Evolutionary conservation across 495 filamentous ascomycete species (phyloP).

Genomic region (Neurospora sp.): DNA sequence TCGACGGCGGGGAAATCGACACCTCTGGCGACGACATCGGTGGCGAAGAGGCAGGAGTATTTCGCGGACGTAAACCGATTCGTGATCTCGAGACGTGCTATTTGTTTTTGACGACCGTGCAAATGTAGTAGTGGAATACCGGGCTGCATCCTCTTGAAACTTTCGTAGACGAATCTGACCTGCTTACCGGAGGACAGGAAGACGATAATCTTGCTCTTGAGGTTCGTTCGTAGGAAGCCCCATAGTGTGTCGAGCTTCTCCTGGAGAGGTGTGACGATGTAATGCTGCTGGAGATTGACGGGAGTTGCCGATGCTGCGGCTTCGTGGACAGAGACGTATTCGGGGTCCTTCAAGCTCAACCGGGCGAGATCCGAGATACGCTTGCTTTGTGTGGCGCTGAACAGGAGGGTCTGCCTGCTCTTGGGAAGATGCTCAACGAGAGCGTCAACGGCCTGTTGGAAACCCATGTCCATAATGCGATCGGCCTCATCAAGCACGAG

Average conservation of each 20-base stretch:
- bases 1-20: constrained; percentile 95
- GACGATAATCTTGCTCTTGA: constrained; percentile 86
- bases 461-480: constrained; percentile 96
- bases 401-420: constrained; percentile 81
- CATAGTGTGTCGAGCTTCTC: constrained; percentile 88
- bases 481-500: constrained; percentile 95
- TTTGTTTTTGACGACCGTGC: constrained; percentile 89
- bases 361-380: constrained; percentile 86
- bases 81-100: constrained; percentile 76
- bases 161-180: constrained; percentile 90
- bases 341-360: constrained; percentile 77
- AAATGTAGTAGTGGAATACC: constrained; percentile 93
- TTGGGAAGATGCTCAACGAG: constrained; percentile 87
- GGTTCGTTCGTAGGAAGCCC: constrained; percentile 79
- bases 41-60: constrained; percentile 82
- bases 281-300: constrained; percentile 76
- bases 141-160: constrained; percentile 85
- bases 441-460: constrained; percentile 82
- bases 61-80: constrained; percentile 67
- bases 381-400: constrained; percentile 93
- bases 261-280: constrained; percentile 69
- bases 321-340: constrained; percentile 92
- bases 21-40: constrained; percentile 86
- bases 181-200: constrained; percentile 94
- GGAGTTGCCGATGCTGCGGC: constrained; percentile 73